Percentiles rank a stretch among this genome's conserved stretches.
These are phyloP conservation scores for Epichloe festucae DNA, from an alignment of 2,329 filamentous ascomycete species.

Conservation along the genomic window DNA sequence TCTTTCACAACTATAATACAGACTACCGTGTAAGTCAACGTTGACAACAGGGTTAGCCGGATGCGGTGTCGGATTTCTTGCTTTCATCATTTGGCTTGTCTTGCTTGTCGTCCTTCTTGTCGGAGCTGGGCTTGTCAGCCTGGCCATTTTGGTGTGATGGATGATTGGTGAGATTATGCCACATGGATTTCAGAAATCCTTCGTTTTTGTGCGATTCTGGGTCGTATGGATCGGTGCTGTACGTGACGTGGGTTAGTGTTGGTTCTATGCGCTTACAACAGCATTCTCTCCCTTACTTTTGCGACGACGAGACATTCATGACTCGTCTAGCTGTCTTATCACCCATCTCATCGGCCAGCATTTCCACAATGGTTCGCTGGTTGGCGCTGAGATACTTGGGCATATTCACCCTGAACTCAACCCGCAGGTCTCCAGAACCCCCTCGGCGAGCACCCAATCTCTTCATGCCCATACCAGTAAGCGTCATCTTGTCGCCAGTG, in stretches of 20 bases:
- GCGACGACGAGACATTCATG: slow-evolving; percentile 56
- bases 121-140: slow-evolving; percentile 9
- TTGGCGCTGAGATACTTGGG: slow-evolving; percentile 87
- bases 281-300: slow-evolving; percentile 4
- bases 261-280: not conserved
- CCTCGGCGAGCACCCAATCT: slow-evolving; percentile 57
- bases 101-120: slow-evolving; percentile 10
- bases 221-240: slow-evolving; percentile 11
- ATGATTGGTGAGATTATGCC: slow-evolving; percentile 84
- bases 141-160: slow-evolving; percentile 34
- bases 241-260: not conserved
- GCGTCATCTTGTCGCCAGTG: slow-evolving; percentile 81
- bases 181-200: slow-evolving; percentile 83
- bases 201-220: slow-evolving; percentile 58
- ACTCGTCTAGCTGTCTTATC: slow-evolving; percentile 85
- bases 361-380: slow-evolving; percentile 85
- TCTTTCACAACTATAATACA: slow-evolving; percentile 10
- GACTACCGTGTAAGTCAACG: slow-evolving; percentile 11
- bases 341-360: slow-evolving; percentile 90
- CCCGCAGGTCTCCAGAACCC: slow-evolving; percentile 67
- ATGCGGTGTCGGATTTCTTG: slow-evolving; percentile 23
- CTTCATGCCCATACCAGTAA: slow-evolving; percentile 90
- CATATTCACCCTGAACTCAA: slow-evolving; percentile 92
- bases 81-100: slow-evolving; percentile 16
- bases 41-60: slow-evolving; percentile 13